Evolutionary conservation across 768 basidiomycete species (phyloP), one percentile per base, ranked within the genome.

Genomic region (Russula lepida): DNA sequence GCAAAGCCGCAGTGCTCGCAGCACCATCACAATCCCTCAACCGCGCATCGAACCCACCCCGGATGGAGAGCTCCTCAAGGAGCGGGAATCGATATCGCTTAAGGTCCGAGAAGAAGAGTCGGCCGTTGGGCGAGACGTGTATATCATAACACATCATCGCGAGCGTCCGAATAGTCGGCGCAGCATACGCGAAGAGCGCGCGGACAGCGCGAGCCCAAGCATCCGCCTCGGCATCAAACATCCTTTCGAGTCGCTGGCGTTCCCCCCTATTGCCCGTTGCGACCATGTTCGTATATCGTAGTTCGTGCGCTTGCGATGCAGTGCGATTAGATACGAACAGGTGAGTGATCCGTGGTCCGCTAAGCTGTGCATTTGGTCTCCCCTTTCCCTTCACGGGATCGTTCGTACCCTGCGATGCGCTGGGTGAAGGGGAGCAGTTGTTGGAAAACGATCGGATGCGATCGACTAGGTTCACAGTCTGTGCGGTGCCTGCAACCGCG

Each of bases 401-500:
- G 28, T 23, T 27, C 28, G 19, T 27, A 17, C 23, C 43, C 4
- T 21, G 35, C 4, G 23, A 17, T 21, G 33, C 13, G 7, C 15
- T 17, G 21, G 51, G n/a, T 19, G 35, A 13, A 7, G 27, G 13
- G 12, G 21, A 21, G 50, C 4, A 6, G 44, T n/a, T n/a, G n/a
- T n/a, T 6, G 21, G 44, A 23, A 7, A 52, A 23, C 2, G 43
- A 51, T 17, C 46, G 56, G 23, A 62, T 48, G 23, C 56, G 61
- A 51, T 57, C 61, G n/a, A 71, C 63, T 15, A 78, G 67, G 12
- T 63, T 66, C 2, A 58, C 33, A 44, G 76, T 69, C 43, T 73
- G 71, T 15, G 65, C 50, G 1, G 64, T 47, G 6, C 74, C 75
- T 0, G 69, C 68, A 13, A 77, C 64, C 6, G 73, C 69, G 32